Percentiles rank a stretch among this genome's conserved stretches.
Conservation (phyloP, 1,284 basidiomycete genomes). For the Somion occarium region DNA sequence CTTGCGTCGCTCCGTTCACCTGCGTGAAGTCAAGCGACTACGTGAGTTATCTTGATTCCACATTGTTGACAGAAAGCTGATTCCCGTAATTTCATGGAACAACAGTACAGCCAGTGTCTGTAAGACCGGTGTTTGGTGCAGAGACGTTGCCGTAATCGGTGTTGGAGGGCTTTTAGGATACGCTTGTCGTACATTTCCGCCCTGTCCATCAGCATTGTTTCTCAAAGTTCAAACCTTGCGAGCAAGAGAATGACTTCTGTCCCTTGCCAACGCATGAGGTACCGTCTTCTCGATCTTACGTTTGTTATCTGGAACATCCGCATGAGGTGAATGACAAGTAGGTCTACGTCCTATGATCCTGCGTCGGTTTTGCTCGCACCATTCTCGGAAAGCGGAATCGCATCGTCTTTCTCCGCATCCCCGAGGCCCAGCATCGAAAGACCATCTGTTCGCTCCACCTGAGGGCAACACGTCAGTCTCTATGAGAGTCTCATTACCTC, state of each 20-base stretch:
- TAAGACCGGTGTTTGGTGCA: conserved; percentile 1
- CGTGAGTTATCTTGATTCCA: conserved; percentile 18
- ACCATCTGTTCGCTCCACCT: neutral
- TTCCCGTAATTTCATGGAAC: neutral
- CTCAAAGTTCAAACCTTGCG: neutral
- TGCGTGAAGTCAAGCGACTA: conserved; percentile 28
- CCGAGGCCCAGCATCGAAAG: neutral
- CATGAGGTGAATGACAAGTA: neutral
- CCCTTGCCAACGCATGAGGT: neutral
- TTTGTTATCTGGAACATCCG: too few relatives aligned
- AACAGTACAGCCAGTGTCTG: conserved; percentile 12
- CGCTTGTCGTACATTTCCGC: neutral
- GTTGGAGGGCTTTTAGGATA: neutral
- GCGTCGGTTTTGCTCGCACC: neutral
- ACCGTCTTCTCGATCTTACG: too few relatives aligned
- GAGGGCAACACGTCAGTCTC: neutral
- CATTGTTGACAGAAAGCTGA: neutral
- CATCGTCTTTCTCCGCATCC: neutral
- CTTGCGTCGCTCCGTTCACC: conserved; percentile 28
- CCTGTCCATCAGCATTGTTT: neutral
- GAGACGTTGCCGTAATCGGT: neutral
- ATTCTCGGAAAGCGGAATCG: neutral
- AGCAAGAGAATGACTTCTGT: too few relatives aligned
- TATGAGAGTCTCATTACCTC: neutral
- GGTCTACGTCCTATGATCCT: neutral